Evolutionary conservation across 2,329 filamentous ascomycete genomes (phyloP), one percentile per base, ranked within the genome.

Genomic region (Hymenoscyphus scutula): DNA sequence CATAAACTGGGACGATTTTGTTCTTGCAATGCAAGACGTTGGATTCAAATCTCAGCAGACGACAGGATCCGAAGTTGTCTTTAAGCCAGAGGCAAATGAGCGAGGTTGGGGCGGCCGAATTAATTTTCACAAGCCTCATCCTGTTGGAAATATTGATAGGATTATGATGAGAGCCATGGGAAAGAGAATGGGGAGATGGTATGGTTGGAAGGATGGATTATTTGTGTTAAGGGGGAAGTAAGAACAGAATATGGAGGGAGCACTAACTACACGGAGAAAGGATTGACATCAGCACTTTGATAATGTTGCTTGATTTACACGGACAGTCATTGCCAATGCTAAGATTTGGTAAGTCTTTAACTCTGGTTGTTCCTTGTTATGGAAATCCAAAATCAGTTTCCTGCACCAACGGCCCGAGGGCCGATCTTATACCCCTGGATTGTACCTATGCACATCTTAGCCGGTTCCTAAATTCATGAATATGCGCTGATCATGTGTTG

Each of bases 1-100:
- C 2, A 32, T 59, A 11, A 58, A 61, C 30, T 61, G 62, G 62
- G 62, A 64, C 27, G 59, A 60, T 51, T 64, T 64, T 13, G 51
- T 62, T 3, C 34, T 56, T 6, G 61, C 61, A 6, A 59, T 59
- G 37, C 27, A 55, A 53, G 57, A 59, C 57, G 56, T 51, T 6
- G 57, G 61, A 8, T 59, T 56, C 30, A n/a, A 32, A 27, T 29
- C 45, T 11, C 41, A 54, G 5, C 60, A 61, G 27, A 55, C 41
- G 5, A 62, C 48, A 19, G 56, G 56, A 15, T 51, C 51, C 6
- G 56, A 55, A 59, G 56, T 59, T 6, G 51, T 59, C 2, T 62
- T 62, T 19, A 34, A 59, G 17, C 61, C 58, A 15, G 41, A 55
- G 19, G 30, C 53, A 1, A 57, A 57, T 45, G 54, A 60, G 11